Evolutionary conservation across 1,139 yeast genomes (phyloP).

Genomic region (Debaryomyces robertsiae): DNA sequence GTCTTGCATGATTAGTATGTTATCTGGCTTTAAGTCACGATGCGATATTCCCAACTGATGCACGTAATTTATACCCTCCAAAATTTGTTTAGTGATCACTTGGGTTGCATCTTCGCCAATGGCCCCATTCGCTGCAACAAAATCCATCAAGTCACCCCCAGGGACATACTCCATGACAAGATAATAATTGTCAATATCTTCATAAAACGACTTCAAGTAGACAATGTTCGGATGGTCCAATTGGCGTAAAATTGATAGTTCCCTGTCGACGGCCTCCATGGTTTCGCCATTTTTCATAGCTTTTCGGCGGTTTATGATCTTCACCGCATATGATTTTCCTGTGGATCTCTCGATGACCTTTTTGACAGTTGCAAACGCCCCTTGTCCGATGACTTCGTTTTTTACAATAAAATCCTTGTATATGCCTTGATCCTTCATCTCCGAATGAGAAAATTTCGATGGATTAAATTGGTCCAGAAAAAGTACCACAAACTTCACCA

Average conservation of each 20-base stretch:
- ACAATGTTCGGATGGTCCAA: slow-evolving; percentile 87
- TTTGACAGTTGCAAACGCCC: slow-evolving; percentile 95
- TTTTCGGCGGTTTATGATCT: slow-evolving; percentile 81
- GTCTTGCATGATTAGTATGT: slow-evolving; percentile 85
- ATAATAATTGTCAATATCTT: slow-evolving; percentile 77
- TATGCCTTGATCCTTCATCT: slow-evolving; percentile 51
- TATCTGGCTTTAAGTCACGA: slow-evolving; percentile 91
- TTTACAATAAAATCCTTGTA: slow-evolving; percentile 75
- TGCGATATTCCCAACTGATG: slow-evolving; percentile 90
- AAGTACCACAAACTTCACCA: slow-evolving; percentile 71
- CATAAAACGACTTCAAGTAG: slow-evolving; percentile 77
- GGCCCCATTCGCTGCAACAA: slow-evolving; percentile 88
- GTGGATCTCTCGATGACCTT: slow-evolving; percentile 84
- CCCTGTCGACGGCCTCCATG: slow-evolving; percentile 75
- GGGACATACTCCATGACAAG: slow-evolving; percentile 93
- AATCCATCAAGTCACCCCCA: slow-evolving; percentile 98
- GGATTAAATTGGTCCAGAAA: slow-evolving; percentile 51
- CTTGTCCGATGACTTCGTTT: slow-evolving; percentile 88
- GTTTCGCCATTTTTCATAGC: slow-evolving; percentile 68
- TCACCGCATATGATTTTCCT: slow-evolving; percentile 86
- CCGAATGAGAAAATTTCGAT: slow-evolving; percentile 24
- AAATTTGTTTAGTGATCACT: slow-evolving; percentile 80
- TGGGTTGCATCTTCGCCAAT: slow-evolving; percentile 89
- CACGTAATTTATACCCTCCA: slow-evolving; percentile 83
- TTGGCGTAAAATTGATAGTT: slow-evolving; percentile 73